Evolutionary conservation across 140 eudicot species (phyloP).

Genomic region (Ambrosia hybrid): DNA sequence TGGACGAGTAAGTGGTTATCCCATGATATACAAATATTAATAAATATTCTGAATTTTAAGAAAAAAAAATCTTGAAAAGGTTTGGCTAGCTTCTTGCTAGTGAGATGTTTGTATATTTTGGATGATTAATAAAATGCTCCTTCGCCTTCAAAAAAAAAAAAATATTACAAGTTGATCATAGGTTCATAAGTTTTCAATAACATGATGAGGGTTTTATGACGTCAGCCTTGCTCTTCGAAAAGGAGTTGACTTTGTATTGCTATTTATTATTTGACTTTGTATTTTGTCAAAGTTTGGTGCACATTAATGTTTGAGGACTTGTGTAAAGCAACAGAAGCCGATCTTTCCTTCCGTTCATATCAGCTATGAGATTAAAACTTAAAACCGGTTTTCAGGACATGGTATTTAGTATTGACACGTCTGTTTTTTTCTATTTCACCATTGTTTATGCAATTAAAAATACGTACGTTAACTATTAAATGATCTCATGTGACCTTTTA

Average conservation of each 20-base stretch:
- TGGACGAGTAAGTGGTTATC: too few species aligned
- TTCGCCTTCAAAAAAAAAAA: too few species aligned
- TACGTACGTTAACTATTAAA: neutral
- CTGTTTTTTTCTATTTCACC: neutral
- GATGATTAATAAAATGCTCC: too few species aligned
- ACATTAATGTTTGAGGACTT: conserved; percentile 11
- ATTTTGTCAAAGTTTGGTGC: conserved; percentile 14
- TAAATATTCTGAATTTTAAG: too few species aligned
- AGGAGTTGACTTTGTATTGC: neutral
- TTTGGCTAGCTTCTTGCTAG: too few species aligned
- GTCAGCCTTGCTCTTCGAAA: neutral
- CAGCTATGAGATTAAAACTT: neutral
- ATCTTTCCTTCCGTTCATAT: neutral
- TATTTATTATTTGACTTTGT: neutral
- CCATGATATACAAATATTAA: too few species aligned
- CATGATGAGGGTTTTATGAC: conserved; percentile 8
- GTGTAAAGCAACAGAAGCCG: neutral
- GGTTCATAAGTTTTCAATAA: neutral
- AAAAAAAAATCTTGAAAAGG: too few species aligned
- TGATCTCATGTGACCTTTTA: neutral
- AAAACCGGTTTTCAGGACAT: neutral
- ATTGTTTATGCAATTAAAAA: neutral
- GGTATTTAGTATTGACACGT: conserved; percentile 1
- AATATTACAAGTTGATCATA: too few species aligned
- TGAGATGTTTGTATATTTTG: too few species aligned